Percentiles rank a stretch among this genome's conserved stretches.
phyloP scores from a whole-genome alignment of 129 eudicot species.

The Solidago caesia region DNA sequence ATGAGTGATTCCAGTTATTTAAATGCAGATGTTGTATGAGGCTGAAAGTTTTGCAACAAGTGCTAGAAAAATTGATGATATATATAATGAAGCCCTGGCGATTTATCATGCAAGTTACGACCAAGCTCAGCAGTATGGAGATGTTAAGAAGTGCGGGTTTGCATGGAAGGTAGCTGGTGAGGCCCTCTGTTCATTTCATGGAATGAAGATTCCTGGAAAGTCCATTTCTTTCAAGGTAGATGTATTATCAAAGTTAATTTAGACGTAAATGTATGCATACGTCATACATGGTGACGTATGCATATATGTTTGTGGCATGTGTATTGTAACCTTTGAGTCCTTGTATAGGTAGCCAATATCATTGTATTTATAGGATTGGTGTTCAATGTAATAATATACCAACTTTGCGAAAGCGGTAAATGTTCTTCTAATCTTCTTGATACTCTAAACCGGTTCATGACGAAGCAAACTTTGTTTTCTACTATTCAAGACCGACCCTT shows the following conservation, averaged over 20 bases:
- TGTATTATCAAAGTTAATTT: conserved; percentile 31
- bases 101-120: conserved; percentile 54
- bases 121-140: conserved; percentile 26
- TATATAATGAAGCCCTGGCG: conserved; percentile 56
- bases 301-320: background rate
- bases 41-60: conserved; percentile 38
- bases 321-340: conserved; percentile 9
- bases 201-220: conserved; percentile 28
- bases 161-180: conserved; percentile 89
- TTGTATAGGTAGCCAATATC: conserved; percentile 21
- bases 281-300: background rate
- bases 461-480: too few relatives aligned
- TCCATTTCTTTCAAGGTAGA: conserved; percentile 23
- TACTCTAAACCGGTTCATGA: too few relatives aligned
- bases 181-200: conserved; percentile 48
- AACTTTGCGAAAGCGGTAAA: background rate
- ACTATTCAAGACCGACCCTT: too few relatives aligned
- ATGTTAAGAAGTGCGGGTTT: conserved; percentile 53
- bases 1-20: background rate
- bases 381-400: background rate
- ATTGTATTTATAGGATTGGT: conserved; percentile 21
- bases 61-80: conserved; percentile 32
- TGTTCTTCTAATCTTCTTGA: background rate
- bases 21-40: conserved; percentile 35
- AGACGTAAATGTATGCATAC: conserved; percentile 5